Evolutionary conservation across 345 rosid species (phyloP), one percentile per base, ranked within the genome.

Genomic region (Trapa incisa): DNA sequence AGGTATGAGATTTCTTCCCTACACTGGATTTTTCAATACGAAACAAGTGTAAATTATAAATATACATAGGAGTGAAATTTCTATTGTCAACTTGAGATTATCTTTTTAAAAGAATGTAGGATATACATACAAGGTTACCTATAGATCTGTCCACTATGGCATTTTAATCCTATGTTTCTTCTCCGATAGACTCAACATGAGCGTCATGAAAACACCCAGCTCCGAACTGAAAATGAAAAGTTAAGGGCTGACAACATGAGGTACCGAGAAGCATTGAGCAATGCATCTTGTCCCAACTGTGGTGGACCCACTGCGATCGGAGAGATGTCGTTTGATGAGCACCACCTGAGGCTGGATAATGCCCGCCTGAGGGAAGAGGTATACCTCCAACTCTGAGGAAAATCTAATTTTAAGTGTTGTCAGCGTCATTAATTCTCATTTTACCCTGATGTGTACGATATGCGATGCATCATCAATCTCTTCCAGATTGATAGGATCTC

Each of bases 271-370:
- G 97, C 99, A 65, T 85, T 94, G 47, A 75, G 84, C 79, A 94
- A 89, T 74, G 86, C 97, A 65, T 85, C 97, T 0, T 94, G 99
- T 72, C 99, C 97, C 50, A 94, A 81, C 61, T 94, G 99, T 64
- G 97, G 99, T 37, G 97, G 99, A 16, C 96, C 96, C 2, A 94
- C 99, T 0, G 86, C 96, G 35, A 74, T 94, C 14, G 99, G 97
- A 41, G 96, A 94, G 66, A 91, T 91, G 96, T 91, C 99, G 14
- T 91, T 86, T 63, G 96, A 89, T 58, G 99, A 94, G 74, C 99
- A 94, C 68, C 96, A 94, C 72, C 70, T 94, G 53, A 85, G 97
- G 33, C 82, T 91, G 37, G 99, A 94, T 78, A 94, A 94, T 78
- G 85, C 87, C 42, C 82, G 93, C 42, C 57, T 94, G 67, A 78